Evolutionary conservation across 2,329 filamentous ascomycete species (phyloP), one percentile per base, ranked within the genome.

Genomic region (Talaromyces pinophilus): DNA sequence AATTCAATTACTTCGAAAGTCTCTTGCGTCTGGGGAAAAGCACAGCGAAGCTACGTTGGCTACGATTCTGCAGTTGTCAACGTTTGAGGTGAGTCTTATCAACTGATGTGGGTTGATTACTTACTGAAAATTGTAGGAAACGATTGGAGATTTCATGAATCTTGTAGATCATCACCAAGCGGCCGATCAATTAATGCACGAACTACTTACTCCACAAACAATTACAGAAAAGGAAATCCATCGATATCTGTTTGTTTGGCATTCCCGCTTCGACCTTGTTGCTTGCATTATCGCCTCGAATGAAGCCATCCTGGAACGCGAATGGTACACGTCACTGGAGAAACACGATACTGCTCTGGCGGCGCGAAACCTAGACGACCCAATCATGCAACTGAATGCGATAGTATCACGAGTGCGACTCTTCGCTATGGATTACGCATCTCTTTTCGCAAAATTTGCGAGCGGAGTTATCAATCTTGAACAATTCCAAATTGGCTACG

Each of bases 81-180:
- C 92, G 2, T 95, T 97, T 65, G 95, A 99, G 86, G 93, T 96
- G 83, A 74, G 82, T 35, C 11, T 50, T 44, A 10, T 61, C 10
- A 11, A 35, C 44, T 38, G 59, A 22, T 44, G 48, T 33, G 66
- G 70, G 62, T 28, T 42, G 33, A 42, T 67, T 15, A 62, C 57
- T 25, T 44, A 54, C 25, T 61, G 35, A 48, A 50, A 1, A 19
- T 60, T 7, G 19, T 72, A 97, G 92, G 95, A 98, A 79, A 96
- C 93, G 72, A 84, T 98, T 55, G 95, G 95, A 13, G 95, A 99
- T 75, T 98, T 93, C 93, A 88, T 96, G 63, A 97, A 96, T 72
- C 83, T 98, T 17, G 90, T 95, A 79, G 92, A 93, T 25, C 95
- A 98, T 76, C 93, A 97, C 76, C 92, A 90, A 75, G 95, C 94